Percentiles rank a stretch among this genome's conserved stretches.
Conservation (phyloP, 768 basidiomycete species). For the Russula sp. region DNA sequence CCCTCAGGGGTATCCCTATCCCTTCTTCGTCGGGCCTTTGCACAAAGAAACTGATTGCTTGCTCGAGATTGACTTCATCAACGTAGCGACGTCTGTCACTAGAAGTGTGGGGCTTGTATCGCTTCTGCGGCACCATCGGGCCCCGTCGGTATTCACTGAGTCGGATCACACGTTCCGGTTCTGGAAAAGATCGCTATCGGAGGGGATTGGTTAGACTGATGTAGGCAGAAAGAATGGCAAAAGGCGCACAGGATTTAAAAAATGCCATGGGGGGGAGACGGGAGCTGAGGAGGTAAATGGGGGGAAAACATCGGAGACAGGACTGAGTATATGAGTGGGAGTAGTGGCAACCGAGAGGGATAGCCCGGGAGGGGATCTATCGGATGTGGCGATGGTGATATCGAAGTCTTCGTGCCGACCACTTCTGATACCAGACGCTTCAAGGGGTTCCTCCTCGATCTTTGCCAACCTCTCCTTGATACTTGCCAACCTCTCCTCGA, state of each 20-base stretch:
- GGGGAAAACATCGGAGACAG: background rate
- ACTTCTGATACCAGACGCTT: no score
- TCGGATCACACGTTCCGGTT: conserved; percentile 15
- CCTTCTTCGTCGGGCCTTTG: conserved; percentile 50
- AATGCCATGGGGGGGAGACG: conserved; percentile 3
- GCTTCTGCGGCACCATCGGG: no score
- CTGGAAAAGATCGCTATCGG: background rate
- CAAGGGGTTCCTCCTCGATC: no score
- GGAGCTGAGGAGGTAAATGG: background rate
- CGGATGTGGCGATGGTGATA: conserved; percentile 2
- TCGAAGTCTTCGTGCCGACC: no score
- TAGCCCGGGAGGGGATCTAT: background rate
- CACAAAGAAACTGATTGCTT: conserved; percentile 54
- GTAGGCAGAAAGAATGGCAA: background rate
- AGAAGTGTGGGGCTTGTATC: no score
- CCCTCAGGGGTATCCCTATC: conserved; percentile 61
- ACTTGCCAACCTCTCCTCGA: no score
- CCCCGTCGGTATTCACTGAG: conserved; percentile 9
- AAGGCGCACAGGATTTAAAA: conserved; percentile 1
- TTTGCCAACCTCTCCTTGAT: no score
- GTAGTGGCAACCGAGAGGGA: conserved; percentile 8
- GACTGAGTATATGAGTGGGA: background rate
- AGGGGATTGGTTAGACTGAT: background rate
- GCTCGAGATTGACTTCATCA: no score
- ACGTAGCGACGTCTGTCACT: no score